These are phyloP conservation scores for Stereum hirsutum DNA, from an alignment of 1,284 basidiomycete genomes.

Conservation along the genomic window DNA sequence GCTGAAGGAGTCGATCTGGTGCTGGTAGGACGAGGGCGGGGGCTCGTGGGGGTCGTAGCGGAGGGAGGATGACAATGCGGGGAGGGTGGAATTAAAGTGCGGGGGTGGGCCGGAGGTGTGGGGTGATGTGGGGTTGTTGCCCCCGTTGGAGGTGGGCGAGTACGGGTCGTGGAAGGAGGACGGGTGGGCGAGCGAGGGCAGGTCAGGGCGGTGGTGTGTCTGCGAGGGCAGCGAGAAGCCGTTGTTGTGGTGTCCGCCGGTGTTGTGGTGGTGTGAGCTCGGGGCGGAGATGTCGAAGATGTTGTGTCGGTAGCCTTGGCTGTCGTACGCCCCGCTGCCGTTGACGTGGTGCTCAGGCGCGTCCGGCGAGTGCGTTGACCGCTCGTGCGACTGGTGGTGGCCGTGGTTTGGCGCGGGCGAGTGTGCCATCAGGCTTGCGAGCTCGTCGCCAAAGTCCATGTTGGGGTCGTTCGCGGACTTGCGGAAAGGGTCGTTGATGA, in stretches of 20 bases:
- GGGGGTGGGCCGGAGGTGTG: slow-evolving; percentile 17
- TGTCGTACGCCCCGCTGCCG: slow-evolving; percentile 18
- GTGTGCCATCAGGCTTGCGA: slow-evolving; percentile 45
- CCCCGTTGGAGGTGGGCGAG: slow-evolving; percentile 13
- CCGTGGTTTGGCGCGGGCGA: slow-evolving; percentile 20
- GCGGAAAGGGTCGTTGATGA: slow-evolving; percentile 40
- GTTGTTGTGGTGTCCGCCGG: slow-evolving; percentile 17
- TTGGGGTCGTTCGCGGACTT: slow-evolving; percentile 25
- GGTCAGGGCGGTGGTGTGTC: slow-evolving; percentile 10
- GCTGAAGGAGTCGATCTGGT: slow-evolving; percentile 17
- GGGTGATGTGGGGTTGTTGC: slow-evolving; percentile 6
- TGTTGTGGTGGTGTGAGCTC: slow-evolving; percentile 10
- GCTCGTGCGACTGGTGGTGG: slow-evolving; percentile 31
- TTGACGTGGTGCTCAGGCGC: slow-evolving; percentile 12
- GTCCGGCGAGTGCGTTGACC: slow-evolving; percentile 26
- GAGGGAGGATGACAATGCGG: slow-evolving; percentile 50
- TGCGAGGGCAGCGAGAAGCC: slow-evolving; percentile 13
- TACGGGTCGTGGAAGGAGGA: slow-evolving; percentile 17
- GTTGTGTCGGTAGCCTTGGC: slow-evolving; percentile 35
- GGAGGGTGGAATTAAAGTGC: slow-evolving; percentile 51
- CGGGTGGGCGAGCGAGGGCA: slow-evolving; percentile 11
- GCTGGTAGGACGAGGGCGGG: slow-evolving; percentile 17
- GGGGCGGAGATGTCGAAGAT: slow-evolving; percentile 63
- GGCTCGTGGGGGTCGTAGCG: slow-evolving; percentile 38
- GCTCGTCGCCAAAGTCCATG: slow-evolving; percentile 58